Evolutionary conservation across 2,329 filamentous ascomycete genomes (phyloP), one percentile per base, ranked within the genome.

Genomic region (Aspergillus melleus): DNA sequence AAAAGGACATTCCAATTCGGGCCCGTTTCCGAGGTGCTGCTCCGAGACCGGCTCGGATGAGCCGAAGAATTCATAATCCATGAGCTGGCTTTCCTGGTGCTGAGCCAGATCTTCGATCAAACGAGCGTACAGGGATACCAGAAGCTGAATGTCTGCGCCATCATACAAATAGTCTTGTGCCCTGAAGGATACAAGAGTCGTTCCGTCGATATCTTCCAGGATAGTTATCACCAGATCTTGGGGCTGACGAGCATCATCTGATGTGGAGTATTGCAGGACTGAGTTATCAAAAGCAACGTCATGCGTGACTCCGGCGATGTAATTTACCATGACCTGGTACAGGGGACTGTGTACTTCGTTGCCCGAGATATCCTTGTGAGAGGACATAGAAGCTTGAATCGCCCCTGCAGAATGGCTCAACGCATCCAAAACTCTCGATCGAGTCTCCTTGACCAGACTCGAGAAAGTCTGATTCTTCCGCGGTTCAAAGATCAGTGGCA

Each of bases 401-500:
- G 36, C 36, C 14, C 36, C 16, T n/a, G 36, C 6, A 10, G 44
- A 47, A 24, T 47, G 44, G 12, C 3, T 24, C 20, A 47, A 47
- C 9, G 20, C 44, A 9, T 11, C 19, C 16, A 47, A 16, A 24
- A 47, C 44, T 19, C 22, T 47, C 4, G 44, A 24, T 5, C 44
- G 12, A 5, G 44, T 47, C 44, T 47, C 19, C 16, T 47, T 6
- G 20, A 14, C 19, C 12, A 47, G 4, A 47, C 44, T 47, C 4
- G 44, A 47, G 20, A 52, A 32, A 1, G 29, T 39, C 19, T 52
- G 24, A 2, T 42, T 19, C 24, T 47, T n/a, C 19, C 11, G 12
- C 6, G 46, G 19, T n/a, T 54, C 16, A 29, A 59, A 59, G 3
- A 52, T 30, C 3, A 59, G 19, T 3, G 57, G 52, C 14, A 59